Evolutionary conservation across 805 yeast species (phyloP), one percentile per base, ranked within the genome.

Genomic region (Zygosaccharomyces lentus): DNA sequence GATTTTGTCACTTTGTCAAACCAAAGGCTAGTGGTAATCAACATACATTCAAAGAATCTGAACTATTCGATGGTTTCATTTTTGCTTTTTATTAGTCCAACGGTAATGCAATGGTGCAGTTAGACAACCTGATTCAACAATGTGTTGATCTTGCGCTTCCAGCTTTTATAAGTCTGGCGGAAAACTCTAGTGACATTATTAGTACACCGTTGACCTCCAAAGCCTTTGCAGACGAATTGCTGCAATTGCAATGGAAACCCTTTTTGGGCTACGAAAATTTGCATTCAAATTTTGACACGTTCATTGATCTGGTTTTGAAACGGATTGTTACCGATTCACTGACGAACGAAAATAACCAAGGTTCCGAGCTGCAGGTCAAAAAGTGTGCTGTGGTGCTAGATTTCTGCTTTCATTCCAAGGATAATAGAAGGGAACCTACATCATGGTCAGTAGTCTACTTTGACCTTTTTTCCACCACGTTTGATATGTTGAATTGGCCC

Each of bases 401-500:
- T 47, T 54, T 57, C 37, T 53, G 59, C 30, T 61, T 50, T 34
- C 53, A 53, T 36, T 50, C 61, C 4, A 56, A 52, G 42, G 29
- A 16, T 5, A 32, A 45, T 27, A 53, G 58, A 41, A 50, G 40
- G 31, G 41, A 34, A 36, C 49, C 49, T 7, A 16, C 26, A 4
- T 25, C 27, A 17, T 63, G 68, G 67, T 45, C 53, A 10, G 30
- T 41, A 1, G 16, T 58, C 1, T 63, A 42, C 46, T 63, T 64
- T 45, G 58, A 52, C 16, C 41, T 62, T 6, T 54, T 61, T 36
- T 45, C 56, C 7, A 43, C 47, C n/a, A 41, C 49, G 3, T 12
- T 55, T 16, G 58, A 57, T 30, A 26, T 56, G 35, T 37, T 64
- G 16, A 44, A 39, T n/a, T 57, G 63, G 58, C 67, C 67, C 3